Base-by-base conservation (phyloP, 2,329 filamentous ascomycete species). In the Didymella exigua region DNA sequence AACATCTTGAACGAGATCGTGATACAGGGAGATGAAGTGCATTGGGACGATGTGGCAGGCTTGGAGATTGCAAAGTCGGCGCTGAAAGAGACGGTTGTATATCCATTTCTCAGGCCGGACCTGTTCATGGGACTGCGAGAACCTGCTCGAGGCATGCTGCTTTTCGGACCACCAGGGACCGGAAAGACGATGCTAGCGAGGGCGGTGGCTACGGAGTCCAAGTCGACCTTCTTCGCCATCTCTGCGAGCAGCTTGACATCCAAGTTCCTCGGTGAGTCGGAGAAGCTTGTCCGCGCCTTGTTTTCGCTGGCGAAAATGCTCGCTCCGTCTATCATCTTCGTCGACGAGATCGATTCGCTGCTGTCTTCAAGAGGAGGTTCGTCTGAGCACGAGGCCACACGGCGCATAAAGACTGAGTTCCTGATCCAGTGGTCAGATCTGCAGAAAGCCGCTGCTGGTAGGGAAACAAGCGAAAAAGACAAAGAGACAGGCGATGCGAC, bases 121-220 rank as follows among this genome's bases (percentile, higher is more conserved):
- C 79, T 99, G 2, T 99, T 99, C 77, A 95, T 93, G 84, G 95
- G 95, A 0, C 82, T 99, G 10, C 89, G 95, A 33, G 95, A 99
- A 71, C 95, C 95, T 18, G 93, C 95, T 13, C 83, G 92, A 54
- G 95, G 95, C 5, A 98, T 99, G 91, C 82, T 99, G 1, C 82
- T 99, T 1, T 99, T 99, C 70, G 95, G 95, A 0, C 95, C 95
- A 1, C 95, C 95, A 0, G 95, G 95, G n/a, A 99, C 95, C 0
- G 95, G 95, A 47, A 99, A 99, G 76, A 99, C 95, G 0, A 99
- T 99, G 95, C 81, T 99, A 31, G 95, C 95, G 9, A 86, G 95
- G 60, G 92, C 91, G 8, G 93, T 98, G 0, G 95, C 95, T 1
- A 98, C 95, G 0, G 95, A 99, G 75, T 96, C 91, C 1, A 89